These are phyloP conservation scores for Leptographium galeiforme DNA, from an alignment of 2,329 filamentous ascomycete genomes.

Conservation along the genomic window DNA sequence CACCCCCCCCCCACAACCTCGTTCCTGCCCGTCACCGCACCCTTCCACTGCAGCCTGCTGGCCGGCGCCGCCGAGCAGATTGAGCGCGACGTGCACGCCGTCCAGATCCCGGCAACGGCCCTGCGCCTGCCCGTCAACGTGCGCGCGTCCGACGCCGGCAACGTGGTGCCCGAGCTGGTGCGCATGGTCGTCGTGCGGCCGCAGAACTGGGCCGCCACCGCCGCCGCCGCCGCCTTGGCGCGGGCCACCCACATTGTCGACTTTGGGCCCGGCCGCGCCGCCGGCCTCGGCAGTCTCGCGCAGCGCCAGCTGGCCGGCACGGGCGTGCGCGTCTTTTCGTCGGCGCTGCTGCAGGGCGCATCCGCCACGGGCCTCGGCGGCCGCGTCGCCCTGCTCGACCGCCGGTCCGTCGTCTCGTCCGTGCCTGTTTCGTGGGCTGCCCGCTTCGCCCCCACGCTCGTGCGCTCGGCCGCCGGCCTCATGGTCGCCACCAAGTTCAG, in stretches of 20 bases:
- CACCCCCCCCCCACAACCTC: too few species aligned
- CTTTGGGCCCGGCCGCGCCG: conserved; percentile 93
- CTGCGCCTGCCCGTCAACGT: conserved; percentile 80
- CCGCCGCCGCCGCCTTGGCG: conserved; percentile 70
- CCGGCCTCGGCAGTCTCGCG: conserved; percentile 85
- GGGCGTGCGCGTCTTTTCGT: conserved; percentile 89
- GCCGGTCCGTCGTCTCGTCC: too few species aligned
- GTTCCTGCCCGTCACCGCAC: conserved; percentile 92
- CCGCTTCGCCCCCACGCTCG: too few species aligned
- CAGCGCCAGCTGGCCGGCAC: conserved; percentile 99
- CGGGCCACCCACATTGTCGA: conserved; percentile 88
- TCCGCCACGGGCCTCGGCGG: conserved; percentile 66
- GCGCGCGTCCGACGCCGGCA: conserved; percentile 76
- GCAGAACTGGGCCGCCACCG: conserved; percentile 66
- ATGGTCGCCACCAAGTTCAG: conserved; percentile 94
- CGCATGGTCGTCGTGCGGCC: conserved; percentile 93
- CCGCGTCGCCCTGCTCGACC: too few species aligned
- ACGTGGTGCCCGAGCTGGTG: conserved; percentile 75
- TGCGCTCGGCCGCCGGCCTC: too few species aligned
- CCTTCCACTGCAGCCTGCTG: conserved; percentile 95
- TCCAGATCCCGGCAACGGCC: conserved; percentile 58
- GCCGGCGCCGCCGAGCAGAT: conserved; percentile 69
- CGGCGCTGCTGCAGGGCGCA: conserved; percentile 82
- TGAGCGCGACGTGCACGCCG: conserved; percentile 72
- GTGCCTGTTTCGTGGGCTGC: too few species aligned